Conservation (phyloP, 257 asterid genomes). For the Solanum etuberosum region DNA sequence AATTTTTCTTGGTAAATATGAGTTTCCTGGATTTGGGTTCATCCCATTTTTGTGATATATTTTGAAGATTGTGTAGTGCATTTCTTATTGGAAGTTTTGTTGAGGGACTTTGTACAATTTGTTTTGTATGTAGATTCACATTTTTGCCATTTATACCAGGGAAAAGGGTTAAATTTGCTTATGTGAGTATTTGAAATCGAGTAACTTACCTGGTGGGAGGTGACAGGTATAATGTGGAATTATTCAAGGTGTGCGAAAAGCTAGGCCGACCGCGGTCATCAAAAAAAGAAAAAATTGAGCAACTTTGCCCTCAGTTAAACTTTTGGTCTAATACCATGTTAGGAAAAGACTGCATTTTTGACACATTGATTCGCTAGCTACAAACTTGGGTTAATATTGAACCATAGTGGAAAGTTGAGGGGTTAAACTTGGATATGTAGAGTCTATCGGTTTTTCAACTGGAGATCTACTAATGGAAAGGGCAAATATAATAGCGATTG, state of each 20-base stretch:
- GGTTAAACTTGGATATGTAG: background rate
- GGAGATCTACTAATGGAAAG: background rate
- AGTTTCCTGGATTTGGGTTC: background rate
- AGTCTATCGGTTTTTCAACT: background rate
- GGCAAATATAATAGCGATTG: background rate
- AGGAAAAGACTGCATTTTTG: no score
- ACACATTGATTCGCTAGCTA: background rate
- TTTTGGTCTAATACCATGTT: background rate
- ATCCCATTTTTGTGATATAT: background rate
- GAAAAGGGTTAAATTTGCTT: background rate
- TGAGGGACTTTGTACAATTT: background rate
- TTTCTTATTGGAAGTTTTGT: background rate
- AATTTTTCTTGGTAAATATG: background rate
- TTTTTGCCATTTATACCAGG: no score
- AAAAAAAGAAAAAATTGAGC: no score
- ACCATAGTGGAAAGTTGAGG: background rate
- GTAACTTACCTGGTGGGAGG: no score
- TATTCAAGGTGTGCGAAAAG: rapidly evolving
- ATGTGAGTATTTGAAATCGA: background rate
- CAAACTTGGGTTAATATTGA: background rate
- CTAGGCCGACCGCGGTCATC: rapidly evolving
- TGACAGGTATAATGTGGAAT: rapidly evolving
- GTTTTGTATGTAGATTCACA: background rate
- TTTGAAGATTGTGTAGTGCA: no score
- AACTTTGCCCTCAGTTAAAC: no score